phyloP scores from a whole-genome alignment of 495 filamentous ascomycete species.

The Aspergillus ostianus region DNA sequence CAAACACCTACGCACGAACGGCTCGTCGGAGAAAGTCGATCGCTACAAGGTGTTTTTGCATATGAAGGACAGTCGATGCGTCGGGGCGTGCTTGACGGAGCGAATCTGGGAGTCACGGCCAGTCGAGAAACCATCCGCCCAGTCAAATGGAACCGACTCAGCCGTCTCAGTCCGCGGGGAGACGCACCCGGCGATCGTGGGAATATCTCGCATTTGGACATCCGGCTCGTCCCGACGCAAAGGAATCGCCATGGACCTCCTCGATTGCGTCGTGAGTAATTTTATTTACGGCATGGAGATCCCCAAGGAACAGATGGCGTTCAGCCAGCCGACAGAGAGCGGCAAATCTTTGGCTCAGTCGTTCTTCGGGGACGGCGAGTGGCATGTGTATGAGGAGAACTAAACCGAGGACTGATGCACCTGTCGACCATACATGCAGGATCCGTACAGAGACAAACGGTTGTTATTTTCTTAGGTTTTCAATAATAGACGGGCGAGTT shows the following conservation, averaged over 20 bases:
- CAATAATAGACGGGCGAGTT: conserved; percentile 22
- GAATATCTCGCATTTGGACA: conserved; percentile 73
- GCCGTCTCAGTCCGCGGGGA: conserved; percentile 44
- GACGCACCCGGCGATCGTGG: conserved; percentile 55
- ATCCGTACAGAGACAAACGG: not conserved
- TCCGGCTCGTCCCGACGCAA: conserved; percentile 57
- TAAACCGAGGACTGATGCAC: conserved; percentile 12
- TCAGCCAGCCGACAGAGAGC: conserved; percentile 75
- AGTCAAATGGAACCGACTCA: conserved; percentile 32
- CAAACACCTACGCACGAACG: conserved; percentile 31
- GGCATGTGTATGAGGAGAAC: conserved; percentile 53
- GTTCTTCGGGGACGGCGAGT: conserved; percentile 58
- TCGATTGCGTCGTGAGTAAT: conserved; percentile 60
- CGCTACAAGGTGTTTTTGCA: conserved; percentile 66
- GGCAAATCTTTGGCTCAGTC: conserved; percentile 59
- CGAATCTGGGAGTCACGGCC: conserved; percentile 57
- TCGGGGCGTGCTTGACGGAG: conserved; percentile 66
- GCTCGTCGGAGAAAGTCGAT: conserved; percentile 42
- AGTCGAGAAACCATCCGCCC: conserved; percentile 39
- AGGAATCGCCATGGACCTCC: conserved; percentile 59
- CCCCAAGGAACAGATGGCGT: conserved; percentile 62
- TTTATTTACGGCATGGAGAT: conserved; percentile 68
- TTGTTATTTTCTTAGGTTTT: conserved; percentile 14
- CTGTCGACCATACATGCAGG: not conserved
- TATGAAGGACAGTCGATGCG: conserved; percentile 60